These are phyloP conservation scores for Monocercomonoides exilis DNA, from an alignment of 78 protist species.

Conservation along the genomic window DNA sequence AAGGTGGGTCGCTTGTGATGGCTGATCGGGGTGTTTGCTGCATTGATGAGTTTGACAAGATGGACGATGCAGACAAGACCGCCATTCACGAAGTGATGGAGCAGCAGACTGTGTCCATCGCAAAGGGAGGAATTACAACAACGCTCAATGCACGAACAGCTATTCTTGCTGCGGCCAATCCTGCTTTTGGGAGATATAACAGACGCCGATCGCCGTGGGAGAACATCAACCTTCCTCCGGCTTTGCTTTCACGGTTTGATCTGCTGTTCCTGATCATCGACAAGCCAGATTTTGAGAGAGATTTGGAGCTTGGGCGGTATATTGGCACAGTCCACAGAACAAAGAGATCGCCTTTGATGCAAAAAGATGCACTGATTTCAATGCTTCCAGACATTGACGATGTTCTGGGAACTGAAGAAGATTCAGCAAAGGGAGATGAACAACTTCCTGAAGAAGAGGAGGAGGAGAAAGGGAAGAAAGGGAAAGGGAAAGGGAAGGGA, in stretches of 20 bases:
- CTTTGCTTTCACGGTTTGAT: slow-evolving; percentile 92
- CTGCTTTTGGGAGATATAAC: slow-evolving; percentile 86
- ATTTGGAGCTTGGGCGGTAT: neutral
- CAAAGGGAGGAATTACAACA: slow-evolving; percentile 97
- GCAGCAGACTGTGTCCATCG: slow-evolving; percentile 97
- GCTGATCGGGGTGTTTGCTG: slow-evolving; percentile 97
- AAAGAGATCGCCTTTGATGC: neutral
- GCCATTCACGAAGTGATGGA: slow-evolving; percentile 99
- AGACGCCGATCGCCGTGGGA: slow-evolving; percentile 22
- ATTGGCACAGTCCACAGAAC: slow-evolving; percentile 9
- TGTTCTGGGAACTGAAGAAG: too few species aligned
- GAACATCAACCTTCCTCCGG: slow-evolving; percentile 88
- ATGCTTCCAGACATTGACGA: too few species aligned
- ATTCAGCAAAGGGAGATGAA: too few species aligned
- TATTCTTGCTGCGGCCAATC: slow-evolving; percentile 98
- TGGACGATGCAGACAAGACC: slow-evolving; percentile 89
- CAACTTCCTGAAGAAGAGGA: too few species aligned
- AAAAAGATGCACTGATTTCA: too few species aligned
- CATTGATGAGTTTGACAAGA: slow-evolving; percentile 97
- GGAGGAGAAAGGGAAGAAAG: neutral
- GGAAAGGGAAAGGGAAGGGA: too few species aligned
- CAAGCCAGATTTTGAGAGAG: slow-evolving; percentile 40
- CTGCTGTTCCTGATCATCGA: slow-evolving; percentile 86
- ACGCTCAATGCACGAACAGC: slow-evolving; percentile 97
- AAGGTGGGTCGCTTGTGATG: slow-evolving; percentile 97